phyloP scores from a whole-genome alignment of 345 rosid species.

The Camelina hispida region DNA sequence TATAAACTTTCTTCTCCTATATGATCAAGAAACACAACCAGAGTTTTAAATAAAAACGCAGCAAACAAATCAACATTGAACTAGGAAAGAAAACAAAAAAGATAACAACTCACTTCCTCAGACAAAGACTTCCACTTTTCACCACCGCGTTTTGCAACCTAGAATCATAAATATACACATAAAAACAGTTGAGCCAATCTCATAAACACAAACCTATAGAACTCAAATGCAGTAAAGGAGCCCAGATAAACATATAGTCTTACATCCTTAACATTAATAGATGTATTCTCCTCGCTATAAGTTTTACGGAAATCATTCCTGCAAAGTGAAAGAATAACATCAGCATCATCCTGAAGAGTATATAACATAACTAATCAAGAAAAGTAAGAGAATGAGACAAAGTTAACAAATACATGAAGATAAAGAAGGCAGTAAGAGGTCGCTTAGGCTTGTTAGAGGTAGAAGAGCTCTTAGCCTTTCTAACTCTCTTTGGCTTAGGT shows the following conservation, averaged over 20 bases:
- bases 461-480: slow-evolving; percentile 48
- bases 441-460: slow-evolving; percentile 67
- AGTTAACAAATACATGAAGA: slow-evolving; percentile 63
- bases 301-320: slow-evolving; percentile 82
- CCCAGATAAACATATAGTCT: background rate
- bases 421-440: slow-evolving; percentile 86
- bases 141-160: slow-evolving; percentile 87
- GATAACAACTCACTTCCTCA: slow-evolving; percentile 63
- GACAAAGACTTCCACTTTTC: slow-evolving; percentile 82
- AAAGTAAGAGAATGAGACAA: background rate
- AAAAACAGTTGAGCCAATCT: background rate
- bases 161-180: background rate
- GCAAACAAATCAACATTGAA: background rate
- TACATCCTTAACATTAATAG: slow-evolving; percentile 65
- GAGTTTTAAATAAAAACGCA: background rate
- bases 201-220: background rate
- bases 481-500: slow-evolving; percentile 69
- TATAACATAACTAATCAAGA: background rate
- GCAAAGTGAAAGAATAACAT: slow-evolving; percentile 11
- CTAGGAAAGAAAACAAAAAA: background rate
- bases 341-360: background rate
- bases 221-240: background rate
- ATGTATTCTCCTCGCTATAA: slow-evolving; percentile 66
- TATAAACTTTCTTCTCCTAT: slow-evolving; percentile 78
- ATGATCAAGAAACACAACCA: background rate